A percentile compares a stretch with the other conserved stretches of the same genome.
Conservation (phyloP, 2,329 filamentous ascomycete genomes). For the Alternaria consortialis region DNA sequence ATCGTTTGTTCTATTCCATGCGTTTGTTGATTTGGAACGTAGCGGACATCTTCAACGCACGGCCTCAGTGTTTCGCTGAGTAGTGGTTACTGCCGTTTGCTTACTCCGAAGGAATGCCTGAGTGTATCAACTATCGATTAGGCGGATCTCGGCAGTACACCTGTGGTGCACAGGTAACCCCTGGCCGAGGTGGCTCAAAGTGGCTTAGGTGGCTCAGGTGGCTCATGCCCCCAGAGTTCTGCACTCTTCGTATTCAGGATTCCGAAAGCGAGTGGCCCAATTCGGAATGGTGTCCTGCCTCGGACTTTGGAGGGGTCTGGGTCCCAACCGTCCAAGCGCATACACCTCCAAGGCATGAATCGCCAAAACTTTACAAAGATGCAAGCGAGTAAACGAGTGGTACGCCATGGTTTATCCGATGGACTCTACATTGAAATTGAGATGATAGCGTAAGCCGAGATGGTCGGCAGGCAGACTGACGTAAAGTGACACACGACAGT, state of each 20-base stretch:
- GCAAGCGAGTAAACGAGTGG: not conserved
- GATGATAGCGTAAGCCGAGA: not conserved
- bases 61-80: not conserved
- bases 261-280: not conserved
- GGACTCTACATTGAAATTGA: not conserved
- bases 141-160: slow-evolving; percentile 9
- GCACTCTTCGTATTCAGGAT: not conserved
- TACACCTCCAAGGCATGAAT: not conserved
- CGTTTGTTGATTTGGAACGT: not conserved
- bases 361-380: not conserved
- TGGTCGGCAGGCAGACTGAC: not conserved
- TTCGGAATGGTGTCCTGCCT: not conserved
- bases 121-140: not conserved
- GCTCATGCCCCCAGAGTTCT: slow-evolving; percentile 3
- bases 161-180: not conserved
- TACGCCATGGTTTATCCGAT: not conserved
- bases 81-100: not conserved
- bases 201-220: not conserved
- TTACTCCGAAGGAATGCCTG: not conserved
- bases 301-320: not conserved
- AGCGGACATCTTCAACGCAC: not conserved
- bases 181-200: not conserved
- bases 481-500: not conserved
- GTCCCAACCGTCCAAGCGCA: not conserved
- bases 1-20: not conserved